Evolutionary conservation across 192 early-diverging fungal genomes (phyloP).

Genomic region (Martensiomyces pterosporus): DNA sequence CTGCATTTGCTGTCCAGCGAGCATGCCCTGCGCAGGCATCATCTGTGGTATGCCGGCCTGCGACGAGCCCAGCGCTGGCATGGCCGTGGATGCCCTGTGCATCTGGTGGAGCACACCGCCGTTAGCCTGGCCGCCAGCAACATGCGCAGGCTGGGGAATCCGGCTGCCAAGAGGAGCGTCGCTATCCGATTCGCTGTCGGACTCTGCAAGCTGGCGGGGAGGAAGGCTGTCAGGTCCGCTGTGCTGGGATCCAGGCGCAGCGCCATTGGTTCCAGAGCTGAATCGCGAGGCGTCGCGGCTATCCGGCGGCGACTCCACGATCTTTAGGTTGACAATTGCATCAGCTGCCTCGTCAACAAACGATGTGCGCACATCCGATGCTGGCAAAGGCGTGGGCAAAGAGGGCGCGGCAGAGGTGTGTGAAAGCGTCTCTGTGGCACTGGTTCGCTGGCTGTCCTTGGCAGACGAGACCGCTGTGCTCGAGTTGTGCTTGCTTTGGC

Average conservation of each 20-base stretch:
- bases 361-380: conserved; percentile 16
- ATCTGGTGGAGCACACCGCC: too few relatives aligned
- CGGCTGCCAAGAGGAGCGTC: conserved; percentile 41
- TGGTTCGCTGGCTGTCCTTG: conserved; percentile 31
- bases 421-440: conserved; percentile 22
- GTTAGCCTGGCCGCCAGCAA: conserved; percentile 9
- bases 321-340: conserved; percentile 42
- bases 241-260: conserved; percentile 8
- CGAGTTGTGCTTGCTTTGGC: conserved; percentile 27
- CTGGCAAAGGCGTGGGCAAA: conserved; percentile 27
- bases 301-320: conserved; percentile 37
- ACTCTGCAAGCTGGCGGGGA: conserved; percentile 32
- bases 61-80: conserved; percentile 12
- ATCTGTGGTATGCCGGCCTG: conserved; percentile 17
- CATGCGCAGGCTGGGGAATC: neutral
- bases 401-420: conserved; percentile 30
- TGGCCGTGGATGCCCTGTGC: conserved; percentile 35
- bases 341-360: conserved; percentile 45
- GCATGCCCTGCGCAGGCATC: conserved; percentile 11
- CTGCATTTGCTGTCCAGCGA: conserved; percentile 22
- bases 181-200: conserved; percentile 35
- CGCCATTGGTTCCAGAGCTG: conserved; percentile 3
- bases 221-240: conserved; percentile 3
- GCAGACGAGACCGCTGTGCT: conserved; percentile 24
- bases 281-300: neutral